phyloP scores from a whole-genome alignment of 2,329 filamentous ascomycete species.

The Colletotrichum kahawae region DNA sequence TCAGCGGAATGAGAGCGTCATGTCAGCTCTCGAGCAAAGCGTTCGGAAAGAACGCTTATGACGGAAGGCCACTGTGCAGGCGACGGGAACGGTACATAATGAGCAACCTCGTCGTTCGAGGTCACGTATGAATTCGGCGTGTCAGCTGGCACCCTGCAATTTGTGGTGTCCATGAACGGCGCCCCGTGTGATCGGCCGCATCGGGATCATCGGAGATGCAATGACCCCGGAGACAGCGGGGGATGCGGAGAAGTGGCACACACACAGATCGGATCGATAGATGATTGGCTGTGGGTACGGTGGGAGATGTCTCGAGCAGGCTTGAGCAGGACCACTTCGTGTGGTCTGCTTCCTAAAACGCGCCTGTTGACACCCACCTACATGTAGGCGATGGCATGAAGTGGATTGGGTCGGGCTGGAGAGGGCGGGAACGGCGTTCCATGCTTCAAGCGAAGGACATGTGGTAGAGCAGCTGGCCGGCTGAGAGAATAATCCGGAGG shows the following conservation, averaged over 20 bases:
- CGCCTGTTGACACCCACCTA: neutral
- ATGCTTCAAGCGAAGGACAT: neutral
- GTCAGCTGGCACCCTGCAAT: neutral
- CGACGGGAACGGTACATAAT: neutral
- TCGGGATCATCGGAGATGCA: neutral
- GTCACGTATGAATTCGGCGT: neutral
- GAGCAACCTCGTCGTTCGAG: neutral
- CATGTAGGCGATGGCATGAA: neutral
- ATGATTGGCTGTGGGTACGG: conserved; percentile 1
- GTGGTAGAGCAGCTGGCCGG: neutral
- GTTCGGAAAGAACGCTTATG: neutral
- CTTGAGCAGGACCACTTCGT: neutral
- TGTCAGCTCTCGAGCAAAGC: neutral
- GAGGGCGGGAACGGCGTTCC: neutral
- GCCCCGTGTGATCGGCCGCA: neutral
- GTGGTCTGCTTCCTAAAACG: neutral
- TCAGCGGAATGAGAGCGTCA: neutral
- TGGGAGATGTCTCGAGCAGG: neutral
- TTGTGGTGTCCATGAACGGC: neutral
- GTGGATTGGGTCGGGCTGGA: neutral
- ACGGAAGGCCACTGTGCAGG: neutral
- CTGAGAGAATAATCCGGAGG: neutral
- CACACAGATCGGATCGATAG: neutral
- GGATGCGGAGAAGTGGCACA: conserved; percentile 6
- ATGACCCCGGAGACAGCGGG: neutral